Evolutionary conservation across 2,329 filamentous ascomycete genomes (phyloP), one percentile per base, ranked within the genome.

Genomic region (Botrytis fabae): DNA sequence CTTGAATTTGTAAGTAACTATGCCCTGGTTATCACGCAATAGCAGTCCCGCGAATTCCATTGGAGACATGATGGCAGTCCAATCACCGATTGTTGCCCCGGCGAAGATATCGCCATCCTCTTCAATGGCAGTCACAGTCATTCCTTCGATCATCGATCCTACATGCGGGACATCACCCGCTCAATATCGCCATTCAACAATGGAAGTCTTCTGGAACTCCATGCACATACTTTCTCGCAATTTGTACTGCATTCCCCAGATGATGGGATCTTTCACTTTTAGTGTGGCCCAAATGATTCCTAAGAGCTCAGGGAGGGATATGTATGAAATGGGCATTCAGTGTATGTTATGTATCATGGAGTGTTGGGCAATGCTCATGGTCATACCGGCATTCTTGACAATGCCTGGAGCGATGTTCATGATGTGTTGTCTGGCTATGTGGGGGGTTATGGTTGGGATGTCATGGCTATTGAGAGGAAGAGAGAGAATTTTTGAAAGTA

Each of bases 111-210:
- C 65, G 14, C 14, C 65, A 57, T 44, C 48, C 6, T 69, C 70
- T 20, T 62, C 70, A n/a, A 28, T 61, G 46, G 38, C 16, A 42
- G 25, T 73, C 20, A 74, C 74, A 16, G 74, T 76, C 59, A 71
- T 76, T 46, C 75, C 75, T 9, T 69, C 75, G 6, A 74, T 75
- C 60, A 73, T 76, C 25, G 75, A 76, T 62, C 74, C 69, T 54
- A 73, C 73, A 51, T 75, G 74, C 44, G 75, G 75, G 9, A 76
- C 75, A 28, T 73, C 65, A 8, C 73, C 74, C 7, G 42, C 69
- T 4, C 59, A 71, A 18, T 73, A 73, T 38, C 69, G 73, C 28
- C 64, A 69, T 57, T 69, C 71, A 28, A 71, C 61, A 35, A 42
- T 71, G 28, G 46, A 71, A 54, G 28, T 28, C 40, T 70, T 61